Base-by-base conservation (phyloP, 176 grass and related monocot species). In the Juncus effusus region DNA sequence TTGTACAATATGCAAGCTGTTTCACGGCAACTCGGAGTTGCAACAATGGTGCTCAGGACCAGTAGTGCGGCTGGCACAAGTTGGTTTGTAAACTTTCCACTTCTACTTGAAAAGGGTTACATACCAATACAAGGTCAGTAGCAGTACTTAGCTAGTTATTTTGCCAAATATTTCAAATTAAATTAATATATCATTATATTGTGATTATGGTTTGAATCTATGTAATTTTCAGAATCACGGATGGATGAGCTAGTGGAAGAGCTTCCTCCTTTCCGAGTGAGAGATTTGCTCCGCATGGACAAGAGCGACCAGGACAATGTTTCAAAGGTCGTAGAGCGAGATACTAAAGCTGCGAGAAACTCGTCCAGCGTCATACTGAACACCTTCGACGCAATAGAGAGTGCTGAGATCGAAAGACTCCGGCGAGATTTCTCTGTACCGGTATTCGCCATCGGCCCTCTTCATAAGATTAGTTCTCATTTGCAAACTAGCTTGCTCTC, bases 331-430 rank as follows among this genome's bases (percentile, higher is more conserved):
- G 5, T 3, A 4, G 37, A 10, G 14, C 67, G 16, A 42, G 67
- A 13, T 4, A 59, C 15, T 7, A 61, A 36, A 10, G 70, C 42
- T 6, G 53, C 51, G 10, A 40, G 62, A 37, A 62, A 39, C 52
- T 81, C 78, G 8, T 60, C 78, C 3, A 69, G 78, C 3, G 6
- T 81, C 15, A 80, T 80, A 59, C 3, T 71, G 42, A 71, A 71
- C 38, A 71, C 67, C 38, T 73, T 80, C 2, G 59, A 73, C 45
- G 77, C 60, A 7, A 64, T 73, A 5, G 77, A 80, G 5, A 37
- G 3, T 11, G 51, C 9, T 11, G 77, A 73, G 9, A 52, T 73
- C 19, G 59, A 64, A 5, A 63, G 64, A 16, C 38, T 80, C 7
- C 44, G 50, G 9, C 42, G 50, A 40, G 8, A 4, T 12, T 36